phyloP scores from a whole-genome alignment of 2,329 filamentous ascomycete genomes.

The Talaromyces funiculosus region DNA sequence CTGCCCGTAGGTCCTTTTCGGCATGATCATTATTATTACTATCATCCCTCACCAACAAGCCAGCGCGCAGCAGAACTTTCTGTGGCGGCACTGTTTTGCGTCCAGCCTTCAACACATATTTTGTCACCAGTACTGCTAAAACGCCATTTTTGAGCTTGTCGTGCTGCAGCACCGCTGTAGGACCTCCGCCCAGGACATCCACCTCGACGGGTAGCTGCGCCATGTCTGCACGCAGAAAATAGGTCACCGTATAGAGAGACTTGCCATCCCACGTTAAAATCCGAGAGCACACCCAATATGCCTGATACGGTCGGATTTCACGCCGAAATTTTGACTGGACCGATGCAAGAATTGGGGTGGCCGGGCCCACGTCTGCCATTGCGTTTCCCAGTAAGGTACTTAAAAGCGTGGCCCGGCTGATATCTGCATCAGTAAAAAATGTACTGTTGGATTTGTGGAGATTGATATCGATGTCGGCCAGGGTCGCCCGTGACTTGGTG shows the following conservation, averaged over 20 bases:
- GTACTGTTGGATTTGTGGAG: conserved; percentile 44
- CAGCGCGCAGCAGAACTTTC: background rate
- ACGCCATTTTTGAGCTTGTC: conserved; percentile 6
- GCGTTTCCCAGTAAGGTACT: conserved; percentile 25
- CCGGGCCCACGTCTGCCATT: background rate
- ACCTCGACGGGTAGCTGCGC: conserved; percentile 19
- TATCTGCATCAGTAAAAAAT: conserved; percentile 52
- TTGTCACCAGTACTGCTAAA: conserved; percentile 7
- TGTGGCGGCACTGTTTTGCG: conserved; percentile 24
- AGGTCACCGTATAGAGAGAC: conserved; percentile 22
- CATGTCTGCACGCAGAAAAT: conserved; percentile 14
- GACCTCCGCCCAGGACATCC: background rate
- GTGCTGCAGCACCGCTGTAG: background rate
- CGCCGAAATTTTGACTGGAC: conserved; percentile 15
- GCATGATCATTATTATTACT: background rate
- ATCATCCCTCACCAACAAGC: background rate
- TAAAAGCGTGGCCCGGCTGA: conserved; percentile 42
- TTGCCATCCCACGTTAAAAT: conserved; percentile 23
- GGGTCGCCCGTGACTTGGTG: background rate
- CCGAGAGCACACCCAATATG: conserved; percentile 18
- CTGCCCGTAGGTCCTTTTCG: background rate
- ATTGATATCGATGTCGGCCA: conserved; percentile 9
- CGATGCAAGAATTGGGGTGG: conserved; percentile 12
- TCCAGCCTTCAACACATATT: conserved; percentile 12
- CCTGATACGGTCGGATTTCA: conserved; percentile 17